Evolutionary conservation across 305 asterid genomes (phyloP).

Genomic region (Euphrasia arctica): DNA sequence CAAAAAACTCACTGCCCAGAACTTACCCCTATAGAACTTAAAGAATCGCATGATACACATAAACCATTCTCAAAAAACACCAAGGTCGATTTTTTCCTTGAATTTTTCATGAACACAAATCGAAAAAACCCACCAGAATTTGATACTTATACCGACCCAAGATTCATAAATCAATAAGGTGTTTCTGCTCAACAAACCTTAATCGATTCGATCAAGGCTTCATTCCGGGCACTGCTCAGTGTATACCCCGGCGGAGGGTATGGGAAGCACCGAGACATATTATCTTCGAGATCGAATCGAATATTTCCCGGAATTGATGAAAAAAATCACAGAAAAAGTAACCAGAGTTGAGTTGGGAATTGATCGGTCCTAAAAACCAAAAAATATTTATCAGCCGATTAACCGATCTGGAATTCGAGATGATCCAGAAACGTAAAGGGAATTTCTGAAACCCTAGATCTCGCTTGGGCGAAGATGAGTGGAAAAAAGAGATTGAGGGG

Average conservation of each 20-base stretch:
- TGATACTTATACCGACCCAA: conserved; percentile 6
- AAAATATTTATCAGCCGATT: too few species aligned
- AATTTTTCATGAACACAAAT: background rate
- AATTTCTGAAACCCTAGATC: conserved; percentile 11
- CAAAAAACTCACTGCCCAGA: conserved; percentile 1
- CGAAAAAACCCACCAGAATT: conserved; percentile 19
- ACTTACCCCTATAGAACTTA: background rate
- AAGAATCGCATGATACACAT: background rate
- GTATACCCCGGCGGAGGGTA: conserved; percentile 69
- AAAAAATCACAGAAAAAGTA: conserved; percentile 4
- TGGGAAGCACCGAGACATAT: conserved; percentile 77
- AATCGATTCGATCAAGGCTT: conserved; percentile 77
- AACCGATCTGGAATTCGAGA: background rate
- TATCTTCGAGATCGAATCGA: conserved; percentile 27
- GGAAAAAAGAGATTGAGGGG: background rate
- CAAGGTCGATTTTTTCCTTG: background rate
- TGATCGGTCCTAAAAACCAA: background rate
- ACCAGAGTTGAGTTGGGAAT: background rate
- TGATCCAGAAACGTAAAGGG: background rate
- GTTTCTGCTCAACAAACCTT: conserved; percentile 61
- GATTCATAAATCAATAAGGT: conserved; percentile 38
- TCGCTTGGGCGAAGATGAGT: background rate
- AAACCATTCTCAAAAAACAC: conserved; percentile 8
- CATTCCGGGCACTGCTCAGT: conserved; percentile 37
- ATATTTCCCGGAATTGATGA: conserved; percentile 7